Evolutionary conservation across 306 rosid genomes (phyloP).

Genomic region (Myrica gale): DNA sequence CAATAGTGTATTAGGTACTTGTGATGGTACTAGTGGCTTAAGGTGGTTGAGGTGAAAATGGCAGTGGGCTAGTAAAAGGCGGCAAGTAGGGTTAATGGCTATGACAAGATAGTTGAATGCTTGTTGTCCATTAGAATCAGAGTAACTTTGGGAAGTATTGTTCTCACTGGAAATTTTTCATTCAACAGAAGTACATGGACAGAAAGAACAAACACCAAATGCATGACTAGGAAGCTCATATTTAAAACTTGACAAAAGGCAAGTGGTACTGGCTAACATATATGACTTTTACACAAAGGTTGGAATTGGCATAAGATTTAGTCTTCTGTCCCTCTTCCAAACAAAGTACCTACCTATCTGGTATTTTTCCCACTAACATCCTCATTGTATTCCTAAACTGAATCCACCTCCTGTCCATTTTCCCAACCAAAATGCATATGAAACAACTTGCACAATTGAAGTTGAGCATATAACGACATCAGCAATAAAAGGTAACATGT

Average conservation of each 20-base stretch:
- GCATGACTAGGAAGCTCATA: neutral
- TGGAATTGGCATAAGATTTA: neutral
- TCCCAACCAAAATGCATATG: neutral
- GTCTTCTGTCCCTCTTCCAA: neutral
- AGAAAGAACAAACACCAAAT: neutral
- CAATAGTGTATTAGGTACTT: neutral
- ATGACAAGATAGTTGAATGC: neutral
- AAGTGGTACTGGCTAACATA: neutral
- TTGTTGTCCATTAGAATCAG: neutral
- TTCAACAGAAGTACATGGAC: neutral
- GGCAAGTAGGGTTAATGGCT: neutral
- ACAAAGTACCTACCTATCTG: neutral
- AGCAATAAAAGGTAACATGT: neutral
- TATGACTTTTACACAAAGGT: neutral
- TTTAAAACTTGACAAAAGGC: neutral
- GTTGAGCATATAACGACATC: neutral
- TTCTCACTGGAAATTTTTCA: neutral
- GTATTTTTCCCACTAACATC: neutral
- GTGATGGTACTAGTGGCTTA: slow-evolving; percentile 1
- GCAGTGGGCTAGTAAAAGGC: neutral
- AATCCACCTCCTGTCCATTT: neutral
- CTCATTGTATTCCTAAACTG: neutral
- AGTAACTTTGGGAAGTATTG: neutral
- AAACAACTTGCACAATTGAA: neutral
- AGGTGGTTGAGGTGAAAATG: neutral